These are phyloP conservation scores for Claviceps lovelessii DNA, from an alignment of 2,329 filamentous ascomycete species.

Conservation along the genomic window DNA sequence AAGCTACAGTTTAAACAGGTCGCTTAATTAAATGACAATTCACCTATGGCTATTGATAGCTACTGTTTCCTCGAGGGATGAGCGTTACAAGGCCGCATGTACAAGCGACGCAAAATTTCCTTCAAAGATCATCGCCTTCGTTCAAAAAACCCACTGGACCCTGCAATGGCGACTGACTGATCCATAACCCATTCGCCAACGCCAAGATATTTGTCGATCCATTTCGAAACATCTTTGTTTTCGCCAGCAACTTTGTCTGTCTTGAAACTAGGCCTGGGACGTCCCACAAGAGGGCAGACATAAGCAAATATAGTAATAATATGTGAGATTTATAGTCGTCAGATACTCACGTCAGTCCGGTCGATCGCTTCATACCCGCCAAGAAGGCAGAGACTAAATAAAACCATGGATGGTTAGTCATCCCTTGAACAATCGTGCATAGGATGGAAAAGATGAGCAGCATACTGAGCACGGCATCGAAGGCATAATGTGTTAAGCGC, in stretches of 20 bases:
- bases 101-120: neutral
- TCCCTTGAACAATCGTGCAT: neutral
- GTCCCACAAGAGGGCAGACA: conserved; percentile 17
- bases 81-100: neutral
- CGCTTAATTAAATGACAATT: neutral
- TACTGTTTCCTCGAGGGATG: neutral
- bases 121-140: conserved; percentile 51
- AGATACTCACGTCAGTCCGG: conserved; percentile 80
- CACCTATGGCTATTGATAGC: neutral
- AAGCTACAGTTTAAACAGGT: neutral
- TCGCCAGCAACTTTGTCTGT: conserved; percentile 68
- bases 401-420: neutral
- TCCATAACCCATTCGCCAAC: conserved; percentile 98
- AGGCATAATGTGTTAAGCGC: conserved; percentile 84
- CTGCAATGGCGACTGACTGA: conserved; percentile 82
- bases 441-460: conserved; percentile 22
- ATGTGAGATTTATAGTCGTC: neutral
- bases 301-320: conserved; percentile 9
- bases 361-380: conserved; percentile 92
- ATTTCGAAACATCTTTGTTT: conserved; percentile 68
- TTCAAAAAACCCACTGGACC: conserved; percentile 81
- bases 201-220: conserved; percentile 86
- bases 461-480: conserved; percentile 85
- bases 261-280: conserved; percentile 62
- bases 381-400: conserved; percentile 78